Evolutionary conservation across 371 early-diverging fungal genomes (phyloP), one percentile per base, ranked within the genome.

Genomic region (Nematocida ironsii): DNA sequence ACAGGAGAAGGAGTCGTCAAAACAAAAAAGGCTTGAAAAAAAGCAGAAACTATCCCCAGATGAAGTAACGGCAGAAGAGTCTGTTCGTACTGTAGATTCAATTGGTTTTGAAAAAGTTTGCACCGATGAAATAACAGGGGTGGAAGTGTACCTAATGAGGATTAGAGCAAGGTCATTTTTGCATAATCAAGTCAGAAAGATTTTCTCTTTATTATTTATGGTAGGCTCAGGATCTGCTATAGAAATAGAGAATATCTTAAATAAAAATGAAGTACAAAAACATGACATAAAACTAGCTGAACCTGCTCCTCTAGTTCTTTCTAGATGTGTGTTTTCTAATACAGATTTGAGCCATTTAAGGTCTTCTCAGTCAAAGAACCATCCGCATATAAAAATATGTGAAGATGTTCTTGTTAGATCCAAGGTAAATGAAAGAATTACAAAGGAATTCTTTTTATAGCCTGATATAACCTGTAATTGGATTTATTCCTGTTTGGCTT

Each of bases 1-100:
- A 85, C 86, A 94, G 69, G 95, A 95, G 75, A 73, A 64, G 72
- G 81, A 47, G 81, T 80, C 58, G 69, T 82, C 71, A 42, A 84
- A 61, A 62, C 73, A 39, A 56, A 73, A 54, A 82, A 62, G 73
- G 62, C 82, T 71, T 42, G 71, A 39, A 73, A 84, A 58, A 56
- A 73, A 45, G 68, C 68, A 42, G 73, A 76, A 11, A 58, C 20
- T 52, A 68, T 82, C 72, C 47, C 83, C 64, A 52, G 76, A 73
- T 74, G 20, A 18, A 64, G 72, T 60, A 57, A 44, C 4, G 72
- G 82, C 55, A 55, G 56, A 73, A 55, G 72, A 74, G 11, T 42
- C 82, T 18, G 54, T 82, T n/a, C n/a, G 80, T 23, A 78, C 80
- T 2, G 68, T 78, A 6, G 80, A 78, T 40, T 25, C 4, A 25